Base-by-base conservation (phyloP, 345 rosid species). In the Populus simonii region DNA sequence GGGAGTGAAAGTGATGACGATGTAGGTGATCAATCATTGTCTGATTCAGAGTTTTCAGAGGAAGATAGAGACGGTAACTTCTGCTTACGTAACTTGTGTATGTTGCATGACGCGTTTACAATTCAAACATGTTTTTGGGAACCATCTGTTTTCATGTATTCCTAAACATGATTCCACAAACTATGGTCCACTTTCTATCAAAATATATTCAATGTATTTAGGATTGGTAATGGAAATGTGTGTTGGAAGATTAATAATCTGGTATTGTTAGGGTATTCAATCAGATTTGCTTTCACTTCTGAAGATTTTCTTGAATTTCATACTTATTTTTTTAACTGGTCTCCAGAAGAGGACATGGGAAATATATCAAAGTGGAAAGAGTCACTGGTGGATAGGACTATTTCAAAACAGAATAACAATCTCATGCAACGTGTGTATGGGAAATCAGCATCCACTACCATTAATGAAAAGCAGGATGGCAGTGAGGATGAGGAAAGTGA, bases 381-480 rank as follows among this genome's bases (percentile, higher is more conserved):
- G 81, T 88, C 91, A 43, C 78, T 94, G 89, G 74, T 77, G 78
- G 92, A 93, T 69, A 90, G 90, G 86, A 85, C 90, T 71, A 72
- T 76, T 65, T 82, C 79, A 59, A 90, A 88, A 80, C 87, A 80
- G 74, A 86, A 80, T 73, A 84, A 68, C 16, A 92, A 89, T 80
- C 91, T 96, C 71, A 91, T 82, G 92, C 96, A 96, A 71, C 90
- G 87, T 75, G 97, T 96, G 70, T 96, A 92, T 85, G 98, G 97
- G 49, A 83, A 80, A 63, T 71, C 88, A 27, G 78, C 87, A 78
- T 75, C 93, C 70, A 79, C 84, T 80, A 73, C 80, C 57, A 41
- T 18, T 71, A 65, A 78, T 79, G 89, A 88, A 71, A 76, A 72
- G 66, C 84, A 82, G 75, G 92, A 84, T 62, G 70, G 12, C 76